Evolutionary conservation across 2,329 filamentous ascomycete genomes (phyloP), one percentile per base, ranked within the genome.

Genomic region (Colletotrichum theobromicola): DNA sequence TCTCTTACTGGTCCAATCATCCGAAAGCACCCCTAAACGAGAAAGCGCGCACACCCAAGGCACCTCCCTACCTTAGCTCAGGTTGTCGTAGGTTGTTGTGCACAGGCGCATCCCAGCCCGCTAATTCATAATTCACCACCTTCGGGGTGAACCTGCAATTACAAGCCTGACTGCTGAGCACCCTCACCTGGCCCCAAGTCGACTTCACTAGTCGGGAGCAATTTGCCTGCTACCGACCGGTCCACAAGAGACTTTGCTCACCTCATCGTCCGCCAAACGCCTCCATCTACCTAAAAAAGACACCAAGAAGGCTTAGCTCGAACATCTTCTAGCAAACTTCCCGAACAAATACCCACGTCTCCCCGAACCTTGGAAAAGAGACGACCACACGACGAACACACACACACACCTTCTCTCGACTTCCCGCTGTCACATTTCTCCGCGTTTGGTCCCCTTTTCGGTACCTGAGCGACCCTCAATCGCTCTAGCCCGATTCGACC

Each of bases 391-490:
- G n/a, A 50, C 42, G 42, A 50, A 50, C 42, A 50, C 42, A 46
- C 37, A 37, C 34, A 50, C 55, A 65, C 71, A 70, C 62, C 55
- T 32, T 55, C 28, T 60, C 70, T 63, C 53, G 67, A 72, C 63
- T 30, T 72, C 34, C 68, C 68, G 69, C 72, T 75, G 72, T 75
- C 68, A 75, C 62, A 72, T 72, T 75, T 75, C 72, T 75, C 72
- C 63, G 68, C 72, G 68, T 66, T 72, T 53, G 53, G 42, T 72
- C 69, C 62, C 37, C 32, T 57, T 75, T 58, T 57, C 63, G 62
- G 72, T 72, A 67, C 69, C 72, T 72, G 72, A 60, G 46, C 72
- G 24, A 67, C 46, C 67, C 58, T 32, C 68, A 34, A 67, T 67
- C 63, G 57, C 57, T 37, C 68, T 75, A 67, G 72, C 60, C 62